Evolutionary conservation across 2,329 filamentous ascomycete species (phyloP), one percentile per base, ranked within the genome.

Genomic region (Xylariales sp.): DNA sequence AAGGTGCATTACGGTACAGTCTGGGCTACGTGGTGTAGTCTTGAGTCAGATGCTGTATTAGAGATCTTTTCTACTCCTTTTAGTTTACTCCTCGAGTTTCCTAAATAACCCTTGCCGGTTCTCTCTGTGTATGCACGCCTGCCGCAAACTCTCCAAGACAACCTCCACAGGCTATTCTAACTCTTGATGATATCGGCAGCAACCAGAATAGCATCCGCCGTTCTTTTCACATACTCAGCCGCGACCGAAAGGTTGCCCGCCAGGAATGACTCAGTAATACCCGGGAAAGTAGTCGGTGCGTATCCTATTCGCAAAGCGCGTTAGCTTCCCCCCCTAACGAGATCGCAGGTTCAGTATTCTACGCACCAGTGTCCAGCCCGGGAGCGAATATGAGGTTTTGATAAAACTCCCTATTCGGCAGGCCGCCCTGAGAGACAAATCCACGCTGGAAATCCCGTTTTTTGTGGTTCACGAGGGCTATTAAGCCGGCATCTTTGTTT

Each of bases 371-470:
- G 50, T 85, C 84, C 0, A 82, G 61, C 0, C 84, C 83, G 0
- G 84, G 84, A 0, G 84, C 84, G 6, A 81, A 83, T 0, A 84
- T 81, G 0, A 84, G 80, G 34, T 85, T 81, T 66, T 78, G 81
- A 70, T 80, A 85, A 48, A 83, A 84, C 55, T 83, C 80, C 30
- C 83, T 78, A 49, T 78, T 72, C 0, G 83, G 83, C 2, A 85
- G 75, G 0, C 83, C 83, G 0, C 82, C 83, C 65, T 85, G 83
- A 0, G 81, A 83, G 30, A 83, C 77, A 65, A 85, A 85, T 0
- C 82, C 83, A 0, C 83, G 77, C 70, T 85, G 83, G 69, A 85
- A 85, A 71, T 82, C 81, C 9, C 81, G 78, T 56, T 84, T 83
- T 69, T 83, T 84, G 66, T 81, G 78, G 67, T 85, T 85, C 7